Evolutionary conservation across 2,329 filamentous ascomycete genomes (phyloP), one percentile per base, ranked within the genome.

Genomic region (Botryotinia globosa): DNA sequence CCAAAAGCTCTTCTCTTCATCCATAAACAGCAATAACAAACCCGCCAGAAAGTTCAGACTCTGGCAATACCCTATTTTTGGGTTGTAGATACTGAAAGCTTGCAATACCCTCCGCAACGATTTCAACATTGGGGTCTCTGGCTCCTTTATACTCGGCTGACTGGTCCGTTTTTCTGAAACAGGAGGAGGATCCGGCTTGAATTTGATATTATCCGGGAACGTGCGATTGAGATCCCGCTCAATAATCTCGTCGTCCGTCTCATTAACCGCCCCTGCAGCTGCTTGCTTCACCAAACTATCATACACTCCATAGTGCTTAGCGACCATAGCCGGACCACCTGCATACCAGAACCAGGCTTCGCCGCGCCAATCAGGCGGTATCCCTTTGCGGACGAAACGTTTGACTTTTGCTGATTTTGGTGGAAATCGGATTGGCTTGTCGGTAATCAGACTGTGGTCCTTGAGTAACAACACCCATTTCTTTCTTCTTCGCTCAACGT

Each of bases 271-370:
- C 25, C 85, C 87, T 0, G 88, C 85, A 79, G 92, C 91, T 48
- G 92, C 89, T 74, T 85, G 83, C 74, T 88, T 85, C 72, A 87
- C 84, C 45, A 96, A 84, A 69, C 89, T 86, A 69, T 90, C 87
- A 80, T 98, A 98, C 25, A 95, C 84, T 1, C 93, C 93, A 8
- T 89, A 87, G 77, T 97, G 88, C 79, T 93, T 91, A 69, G 89
- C 88, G 74, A 97, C 82, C 76, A 94, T 91, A 63, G 90, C 89
- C 37, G 94, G 94, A 1, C 95, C 95, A 32, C 94, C 94, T 18
- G 94, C 94, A 80, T 98, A 98, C 83, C 92, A 98, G 82, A 97
- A 98, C 95, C 95, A 98, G 63, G 95, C 95, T 9, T 93, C 92
- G n/a, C 95, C 95, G 79, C 95, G 89, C 90, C 94, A 97, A 76